Evolutionary conservation across 129 eudicot species (phyloP), one percentile per base, ranked within the genome.

Genomic region (Cynara cardunculus): DNA sequence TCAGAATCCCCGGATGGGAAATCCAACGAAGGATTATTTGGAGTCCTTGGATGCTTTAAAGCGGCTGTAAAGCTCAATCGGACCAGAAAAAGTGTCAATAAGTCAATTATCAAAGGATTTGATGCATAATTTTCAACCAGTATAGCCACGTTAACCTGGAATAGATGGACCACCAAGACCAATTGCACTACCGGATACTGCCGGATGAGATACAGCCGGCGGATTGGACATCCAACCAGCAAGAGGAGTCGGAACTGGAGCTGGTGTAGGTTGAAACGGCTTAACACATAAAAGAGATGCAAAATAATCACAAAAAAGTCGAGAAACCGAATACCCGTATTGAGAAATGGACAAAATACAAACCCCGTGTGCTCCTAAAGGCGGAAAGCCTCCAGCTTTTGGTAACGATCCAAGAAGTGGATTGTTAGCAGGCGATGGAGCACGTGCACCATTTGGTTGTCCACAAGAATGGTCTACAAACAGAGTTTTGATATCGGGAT

Each of bases 171-270:
- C 91, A 69, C 93, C 93, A 39, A 91, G 89, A 78, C 98, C 91
- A 37, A 90, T 88, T 19, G 88, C 94, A 77, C 94, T 94, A 69
- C 92, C 90, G 25, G 98, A 89, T 25, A 88, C 98, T 18, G 91
- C 83, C 9, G 94, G 89, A 83, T 91, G 98, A 74, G 89, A 49
- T 21, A 85, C 89, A 24, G 95, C 67, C 16, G 97, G 89, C 7
- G 98, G 92, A 68, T 89, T 94, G 6, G 98, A 89, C 98, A 94
- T 94, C 98, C 98, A 94, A 72, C 98, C 95, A 16, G 97, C 98
- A 73, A 94, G 93, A 21, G 91, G 91, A 56, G 91, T 70, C 65
- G 97, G 93, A 79, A 91, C 90, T 8, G 91, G 93, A 27, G 93
- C 86, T 65, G 85, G 88, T 66, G 91, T 78, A 53, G 97, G 91